Evolutionary conservation across 73 alveolate genomes (phyloP).

Genomic region (Blepharisma japonicum): DNA sequence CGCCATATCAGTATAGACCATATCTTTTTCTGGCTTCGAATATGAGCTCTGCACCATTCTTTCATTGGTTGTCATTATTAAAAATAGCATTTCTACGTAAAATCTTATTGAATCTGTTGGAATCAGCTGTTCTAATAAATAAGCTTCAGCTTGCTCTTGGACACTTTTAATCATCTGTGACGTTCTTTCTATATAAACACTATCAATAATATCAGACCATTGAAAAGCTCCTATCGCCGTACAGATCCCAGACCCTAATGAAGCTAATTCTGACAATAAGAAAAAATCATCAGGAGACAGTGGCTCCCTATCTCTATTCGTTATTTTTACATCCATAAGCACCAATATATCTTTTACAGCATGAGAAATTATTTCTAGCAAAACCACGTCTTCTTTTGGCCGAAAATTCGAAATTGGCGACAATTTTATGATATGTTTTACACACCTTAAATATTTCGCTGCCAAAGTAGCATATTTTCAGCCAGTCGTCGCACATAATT

Average conservation of each 20-base stretch:
- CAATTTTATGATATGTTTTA: slow-evolving; percentile 42
- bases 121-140: slow-evolving; percentile 9
- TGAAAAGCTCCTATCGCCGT: neutral
- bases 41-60: neutral
- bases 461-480: slow-evolving; percentile 75
- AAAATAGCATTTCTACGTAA: slow-evolving; percentile 22
- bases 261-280: slow-evolving; percentile 15
- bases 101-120: neutral
- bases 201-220: slow-evolving; percentile 15
- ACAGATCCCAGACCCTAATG: neutral
- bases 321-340: slow-evolving; percentile 31
- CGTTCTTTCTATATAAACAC: slow-evolving; percentile 24
- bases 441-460: slow-evolving; percentile 72
- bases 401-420: slow-evolving; percentile 11
- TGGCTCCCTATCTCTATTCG: slow-evolving; percentile 46
- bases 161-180: slow-evolving; percentile 20
- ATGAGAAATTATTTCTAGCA: slow-evolving; percentile 40
- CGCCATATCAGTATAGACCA: slow-evolving; percentile 1
- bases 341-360: slow-evolving; percentile 44
- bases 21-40: neutral
- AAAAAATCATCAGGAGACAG: slow-evolving; percentile 40
- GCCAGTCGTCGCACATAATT: slow-evolving; percentile 81
- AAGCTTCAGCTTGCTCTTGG: slow-evolving; percentile 29
- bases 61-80: neutral
- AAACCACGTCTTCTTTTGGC: slow-evolving; percentile 34